Evolutionary conservation across 768 basidiomycete genomes (phyloP).

Genomic region (Coprinopsis marcescibilis): DNA sequence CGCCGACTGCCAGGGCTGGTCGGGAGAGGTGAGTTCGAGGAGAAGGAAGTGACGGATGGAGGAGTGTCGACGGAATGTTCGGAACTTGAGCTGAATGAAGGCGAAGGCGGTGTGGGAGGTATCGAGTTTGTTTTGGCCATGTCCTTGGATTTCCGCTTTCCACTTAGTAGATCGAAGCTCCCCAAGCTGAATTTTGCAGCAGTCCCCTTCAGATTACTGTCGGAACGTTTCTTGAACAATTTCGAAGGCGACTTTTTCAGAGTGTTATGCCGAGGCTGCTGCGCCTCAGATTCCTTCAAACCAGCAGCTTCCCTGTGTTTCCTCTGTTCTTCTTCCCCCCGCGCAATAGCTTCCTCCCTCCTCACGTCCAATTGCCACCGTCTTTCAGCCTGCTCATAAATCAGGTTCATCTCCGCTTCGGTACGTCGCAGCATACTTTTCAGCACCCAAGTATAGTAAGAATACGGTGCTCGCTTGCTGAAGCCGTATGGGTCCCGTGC

Average conservation of each 20-base stretch:
- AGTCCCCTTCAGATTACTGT: background rate
- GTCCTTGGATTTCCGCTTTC: background rate
- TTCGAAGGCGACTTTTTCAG: conserved; percentile 7
- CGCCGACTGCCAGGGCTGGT: too few relatives aligned
- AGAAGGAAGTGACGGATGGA: background rate
- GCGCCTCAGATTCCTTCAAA: background rate
- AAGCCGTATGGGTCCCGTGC: background rate
- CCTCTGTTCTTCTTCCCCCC: background rate
- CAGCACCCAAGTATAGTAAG: conserved; percentile 7
- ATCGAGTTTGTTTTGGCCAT: background rate
- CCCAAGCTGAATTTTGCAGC: background rate
- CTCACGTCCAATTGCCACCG: background rate
- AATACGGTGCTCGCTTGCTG: background rate
- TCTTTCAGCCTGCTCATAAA: background rate
- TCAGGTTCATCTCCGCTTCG: conserved; percentile 6
- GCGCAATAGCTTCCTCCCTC: background rate
- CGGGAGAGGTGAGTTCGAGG: too few relatives aligned
- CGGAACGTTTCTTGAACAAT: conserved; percentile 6
- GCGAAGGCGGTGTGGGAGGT: background rate
- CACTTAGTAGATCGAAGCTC: background rate
- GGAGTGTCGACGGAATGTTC: background rate
- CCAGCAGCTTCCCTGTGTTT: background rate
- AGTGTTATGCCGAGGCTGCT: background rate
- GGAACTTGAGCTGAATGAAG: background rate
- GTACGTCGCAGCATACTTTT: conserved; percentile 7